Conservation (phyloP, 805 yeast genomes). For the Saturnispora quitensis region DNA sequence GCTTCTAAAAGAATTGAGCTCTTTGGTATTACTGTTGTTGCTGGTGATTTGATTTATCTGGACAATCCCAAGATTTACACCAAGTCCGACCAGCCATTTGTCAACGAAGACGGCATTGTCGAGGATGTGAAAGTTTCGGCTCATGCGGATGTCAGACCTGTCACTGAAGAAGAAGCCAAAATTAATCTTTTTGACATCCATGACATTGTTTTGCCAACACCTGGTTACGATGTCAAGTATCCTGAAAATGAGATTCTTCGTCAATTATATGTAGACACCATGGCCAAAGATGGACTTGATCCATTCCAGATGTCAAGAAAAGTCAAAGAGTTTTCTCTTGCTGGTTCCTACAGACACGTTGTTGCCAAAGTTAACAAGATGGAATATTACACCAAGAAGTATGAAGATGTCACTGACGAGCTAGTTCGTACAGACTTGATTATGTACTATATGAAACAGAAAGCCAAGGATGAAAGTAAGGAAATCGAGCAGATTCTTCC, state of each 20-base stretch:
- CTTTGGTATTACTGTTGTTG: conserved; percentile 61
- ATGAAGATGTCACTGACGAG: conserved; percentile 56
- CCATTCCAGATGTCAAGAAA: conserved; percentile 79
- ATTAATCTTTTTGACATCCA: conserved; percentile 52
- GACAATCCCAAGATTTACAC: conserved; percentile 24
- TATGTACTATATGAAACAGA: conserved; percentile 29
- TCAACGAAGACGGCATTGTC: conserved; percentile 43
- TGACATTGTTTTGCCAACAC: conserved; percentile 91
- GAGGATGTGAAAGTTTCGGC: conserved; percentile 60
- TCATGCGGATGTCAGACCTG: conserved; percentile 58
- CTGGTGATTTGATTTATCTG: conserved; percentile 69
- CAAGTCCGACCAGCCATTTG: conserved; percentile 19
- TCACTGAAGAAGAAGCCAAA: conserved; percentile 66
- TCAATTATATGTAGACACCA: conserved; percentile 56
- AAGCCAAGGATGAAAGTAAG: conserved; percentile 13
- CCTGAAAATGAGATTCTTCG: conserved; percentile 59
- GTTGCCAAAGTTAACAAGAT: conserved; percentile 57
- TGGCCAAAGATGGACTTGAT: conserved; percentile 76
- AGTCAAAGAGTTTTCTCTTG: conserved; percentile 79
- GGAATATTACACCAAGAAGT: conserved; percentile 53
- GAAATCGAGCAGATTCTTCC: conserved; percentile 22
- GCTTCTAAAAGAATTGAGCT: conserved; percentile 67
- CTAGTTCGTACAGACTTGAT: conserved; percentile 75
- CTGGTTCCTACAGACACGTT: conserved; percentile 81
- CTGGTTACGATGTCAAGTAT: conserved; percentile 87